These are phyloP conservation scores for Nicotiana tomentosiformis DNA, from an alignment of 257 asterid genomes.

Conservation along the genomic window DNA sequence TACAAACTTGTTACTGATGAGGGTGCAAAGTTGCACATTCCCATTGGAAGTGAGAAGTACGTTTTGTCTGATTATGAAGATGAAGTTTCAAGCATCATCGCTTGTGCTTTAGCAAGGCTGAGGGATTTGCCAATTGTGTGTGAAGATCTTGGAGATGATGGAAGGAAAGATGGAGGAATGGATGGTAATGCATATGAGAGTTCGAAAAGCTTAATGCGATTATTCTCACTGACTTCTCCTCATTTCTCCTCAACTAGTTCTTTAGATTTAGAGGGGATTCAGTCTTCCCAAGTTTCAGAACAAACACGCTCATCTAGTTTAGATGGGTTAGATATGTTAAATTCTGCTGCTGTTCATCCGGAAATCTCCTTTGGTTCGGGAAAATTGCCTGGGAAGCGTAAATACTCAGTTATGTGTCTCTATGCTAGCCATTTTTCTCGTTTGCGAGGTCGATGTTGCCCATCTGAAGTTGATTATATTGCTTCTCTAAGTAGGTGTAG, in stretches of 20 bases:
- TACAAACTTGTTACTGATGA: conserved; percentile 57
- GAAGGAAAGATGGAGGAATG: conserved; percentile 32
- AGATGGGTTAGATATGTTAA: conserved; percentile 60
- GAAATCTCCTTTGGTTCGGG: conserved; percentile 76
- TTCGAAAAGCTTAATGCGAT: conserved; percentile 41
- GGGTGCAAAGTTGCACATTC: conserved; percentile 73
- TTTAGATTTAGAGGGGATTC: conserved; percentile 49
- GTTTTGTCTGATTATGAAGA: conserved; percentile 5
- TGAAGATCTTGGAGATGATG: conserved; percentile 34
- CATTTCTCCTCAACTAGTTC: conserved; percentile 61
- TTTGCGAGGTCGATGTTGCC: conserved; percentile 67
- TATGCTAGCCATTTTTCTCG: conserved; percentile 55
- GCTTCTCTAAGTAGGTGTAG: conserved; percentile 87
- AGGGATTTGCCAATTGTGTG: conserved; percentile 34
- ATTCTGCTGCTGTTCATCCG: conserved; percentile 63
- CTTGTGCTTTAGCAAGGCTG: conserved; percentile 72
- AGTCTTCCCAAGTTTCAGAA: conserved; percentile 37
- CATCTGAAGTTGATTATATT: conserved; percentile 69
- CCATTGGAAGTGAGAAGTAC: conserved; percentile 36
- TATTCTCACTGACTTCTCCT: conserved; percentile 47
- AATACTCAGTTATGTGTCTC: conserved; percentile 73
- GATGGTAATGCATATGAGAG: conserved; percentile 29
- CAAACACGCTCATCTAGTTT: conserved; percentile 57
- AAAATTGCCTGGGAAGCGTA: conserved; percentile 56
- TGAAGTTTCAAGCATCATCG: conserved; percentile 30